Evolutionary conservation across 345 rosid genomes (phyloP), one percentile per base, ranked within the genome.

Genomic region (Schrenkiella parvula): DNA sequence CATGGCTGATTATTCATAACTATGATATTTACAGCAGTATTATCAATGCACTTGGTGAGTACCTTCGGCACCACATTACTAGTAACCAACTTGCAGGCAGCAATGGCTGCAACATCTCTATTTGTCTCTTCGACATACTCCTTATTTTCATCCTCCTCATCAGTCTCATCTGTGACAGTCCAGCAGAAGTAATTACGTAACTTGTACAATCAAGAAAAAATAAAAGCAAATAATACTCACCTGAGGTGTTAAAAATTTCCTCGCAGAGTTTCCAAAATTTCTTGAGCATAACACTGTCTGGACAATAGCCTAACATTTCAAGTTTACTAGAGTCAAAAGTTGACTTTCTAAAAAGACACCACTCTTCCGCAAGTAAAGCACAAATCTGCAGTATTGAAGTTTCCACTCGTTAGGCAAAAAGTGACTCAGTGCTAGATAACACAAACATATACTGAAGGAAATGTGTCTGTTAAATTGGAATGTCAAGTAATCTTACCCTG

Each of bases 71-170:
- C 88, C 31, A 87, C 76, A 57, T 79, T 88, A 72, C 64, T 82
- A 29, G 70, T 80, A 71, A 91, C 84, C 87, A 95, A 85, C 83
- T 95, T 95, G 80, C 92, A 91, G 61, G 99, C 96, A 80, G 88
- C 90, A 78, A 91, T 85, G 79, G 88, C 86, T 74, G 89, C 87
- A n/a, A 90, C 92, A 78, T 95, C 98, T 80, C 87, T 87, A 75
- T 84, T 91, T 65, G 95, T 88, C 83, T 95, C 98, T 79, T 92
- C 99, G 66, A 86, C 72, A 79, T 95, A 95, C 80, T 95, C 99
- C 77, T 76, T 91, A 80, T 83, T 89, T 57, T 71, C 77, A 48
- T 83, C 91, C 74, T 91, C 99, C 57, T 95, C 98, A 60, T 95
- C 96, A 6, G 95, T 88, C 70, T 89, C 96, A 70, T 91, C 99